These are phyloP conservation scores for Simmondsia chinensis DNA, from an alignment of 148 eudicot species.

Conservation along the genomic window DNA sequence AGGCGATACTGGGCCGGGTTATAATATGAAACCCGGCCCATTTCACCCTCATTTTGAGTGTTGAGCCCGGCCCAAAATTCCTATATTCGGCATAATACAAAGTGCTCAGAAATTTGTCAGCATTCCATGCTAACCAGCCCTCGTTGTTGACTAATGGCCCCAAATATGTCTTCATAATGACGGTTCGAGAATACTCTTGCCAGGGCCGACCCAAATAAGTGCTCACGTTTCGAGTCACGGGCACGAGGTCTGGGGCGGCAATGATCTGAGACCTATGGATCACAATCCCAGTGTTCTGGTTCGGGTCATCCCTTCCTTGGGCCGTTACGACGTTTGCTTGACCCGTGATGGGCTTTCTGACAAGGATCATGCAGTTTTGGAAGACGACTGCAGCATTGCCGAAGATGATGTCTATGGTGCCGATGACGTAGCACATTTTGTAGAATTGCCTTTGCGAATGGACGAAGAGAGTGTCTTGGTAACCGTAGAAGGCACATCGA, in stretches of 20 bases:
- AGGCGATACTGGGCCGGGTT: conserved; percentile 11
- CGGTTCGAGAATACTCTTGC: conserved; percentile 45
- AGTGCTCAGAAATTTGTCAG: conserved; percentile 13
- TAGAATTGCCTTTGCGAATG: conserved; percentile 76
- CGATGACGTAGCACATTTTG: conserved; percentile 43
- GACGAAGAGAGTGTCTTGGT: conserved; percentile 71
- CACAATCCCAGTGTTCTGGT: conserved; percentile 60
- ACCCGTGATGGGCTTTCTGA: conserved; percentile 29
- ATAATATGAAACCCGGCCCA: conserved; percentile 55
- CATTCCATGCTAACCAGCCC: conserved; percentile 54
- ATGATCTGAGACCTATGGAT: conserved; percentile 43
- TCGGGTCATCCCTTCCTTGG: conserved; percentile 48
- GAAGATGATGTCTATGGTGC: conserved; percentile 64
- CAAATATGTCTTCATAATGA: conserved; percentile 31
- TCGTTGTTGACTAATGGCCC: conserved; percentile 19
- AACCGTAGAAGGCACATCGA: conserved; percentile 52
- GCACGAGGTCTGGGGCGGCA: conserved; percentile 38
- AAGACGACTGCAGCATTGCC: conserved; percentile 65
- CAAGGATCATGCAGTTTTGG: conserved; percentile 45
- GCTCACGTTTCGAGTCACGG: conserved; percentile 6
- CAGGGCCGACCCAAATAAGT: conserved; percentile 76
- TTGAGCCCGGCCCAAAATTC: conserved; percentile 45
- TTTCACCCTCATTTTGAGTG: conserved; percentile 27
- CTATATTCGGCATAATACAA: conserved; percentile 53
- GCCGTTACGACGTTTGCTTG: conserved; percentile 50